These are phyloP conservation scores for Fusarium sp. DNA, from an alignment of 2,329 filamentous ascomycete species.

Conservation along the genomic window DNA sequence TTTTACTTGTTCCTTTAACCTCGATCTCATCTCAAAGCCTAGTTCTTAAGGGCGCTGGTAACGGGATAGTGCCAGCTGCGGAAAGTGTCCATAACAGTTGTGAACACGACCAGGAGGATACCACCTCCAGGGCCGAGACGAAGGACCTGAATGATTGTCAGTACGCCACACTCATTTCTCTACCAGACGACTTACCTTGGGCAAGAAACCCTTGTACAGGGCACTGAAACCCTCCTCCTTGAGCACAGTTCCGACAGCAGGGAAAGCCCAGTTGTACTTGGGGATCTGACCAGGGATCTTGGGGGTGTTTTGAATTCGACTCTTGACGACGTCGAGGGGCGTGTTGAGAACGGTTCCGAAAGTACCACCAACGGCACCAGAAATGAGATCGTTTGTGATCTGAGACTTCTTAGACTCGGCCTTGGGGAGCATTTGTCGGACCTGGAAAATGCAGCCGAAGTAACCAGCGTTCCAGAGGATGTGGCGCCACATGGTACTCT, in stretches of 20 bases:
- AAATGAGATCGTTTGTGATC: constrained; percentile 87
- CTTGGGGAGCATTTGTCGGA: constrained; percentile 83
- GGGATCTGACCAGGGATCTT: constrained; percentile 82
- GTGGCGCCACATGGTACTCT: constrained; percentile 97
- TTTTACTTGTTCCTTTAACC: constrained; percentile 23
- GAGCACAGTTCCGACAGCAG: constrained; percentile 84
- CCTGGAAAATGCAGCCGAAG: constrained; percentile 99
- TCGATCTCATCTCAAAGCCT: constrained; percentile 3
- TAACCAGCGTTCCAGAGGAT: constrained; percentile 91
- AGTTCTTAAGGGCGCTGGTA: constrained; percentile 23
- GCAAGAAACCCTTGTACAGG: constrained; percentile 97
- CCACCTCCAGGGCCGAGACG: constrained; percentile 67
- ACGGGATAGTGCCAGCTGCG: constrained; percentile 61
- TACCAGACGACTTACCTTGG: constrained; percentile 80
- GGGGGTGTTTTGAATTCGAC: constrained; percentile 92
- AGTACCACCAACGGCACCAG: constrained; percentile 89
- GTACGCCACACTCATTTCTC: neutral
- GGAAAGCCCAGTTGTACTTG: constrained; percentile 99
- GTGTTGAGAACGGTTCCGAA: constrained; percentile 92
- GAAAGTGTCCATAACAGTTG: constrained; percentile 94
- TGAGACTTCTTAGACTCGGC: constrained; percentile 83
- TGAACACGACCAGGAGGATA: constrained; percentile 86
- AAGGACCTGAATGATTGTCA: constrained; percentile 49
- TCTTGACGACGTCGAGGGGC: constrained; percentile 97
- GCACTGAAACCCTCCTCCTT: constrained; percentile 93